A percentile compares a stretch with the other conserved stretches of the same genome.
These are phyloP conservation scores for Rubia yunnanensis DNA, from an alignment of 257 asterid species.

Conservation along the genomic window DNA sequence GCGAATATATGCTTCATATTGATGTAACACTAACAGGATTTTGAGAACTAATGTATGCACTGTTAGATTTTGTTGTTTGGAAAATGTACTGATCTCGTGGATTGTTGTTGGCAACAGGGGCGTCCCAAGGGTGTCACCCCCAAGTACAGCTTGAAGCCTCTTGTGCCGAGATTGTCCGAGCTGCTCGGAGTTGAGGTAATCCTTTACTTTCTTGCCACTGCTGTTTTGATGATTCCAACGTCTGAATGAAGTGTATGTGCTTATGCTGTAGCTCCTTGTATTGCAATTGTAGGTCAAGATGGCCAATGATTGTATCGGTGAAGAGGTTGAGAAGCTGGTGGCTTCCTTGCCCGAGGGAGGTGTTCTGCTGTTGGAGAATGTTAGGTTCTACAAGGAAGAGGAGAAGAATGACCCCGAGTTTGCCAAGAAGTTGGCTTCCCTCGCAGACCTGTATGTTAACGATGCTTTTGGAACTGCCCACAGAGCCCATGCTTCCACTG, in stretches of 20 bases:
- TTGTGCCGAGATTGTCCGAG: conserved; percentile 70
- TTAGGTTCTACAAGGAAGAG: conserved; percentile 49
- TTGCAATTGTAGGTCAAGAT: conserved; percentile 47
- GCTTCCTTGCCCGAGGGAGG: conserved; percentile 66
- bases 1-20: no score
- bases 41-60: no score
- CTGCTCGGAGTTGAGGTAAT: conserved; percentile 68
- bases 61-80: background rate
- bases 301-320: conserved; percentile 76
- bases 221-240: background rate
- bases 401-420: conserved; percentile 53
- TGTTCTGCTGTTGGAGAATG: conserved; percentile 74
- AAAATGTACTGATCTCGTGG: background rate
- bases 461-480: conserved; percentile 91
- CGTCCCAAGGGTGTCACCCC: conserved; percentile 93
- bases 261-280: background rate
- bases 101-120: conserved; percentile 41
- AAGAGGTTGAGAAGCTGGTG: conserved; percentile 66
- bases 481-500: conserved; percentile 54
- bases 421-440: conserved; percentile 47
- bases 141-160: conserved; percentile 93
- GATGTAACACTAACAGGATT: background rate
- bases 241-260: background rate
- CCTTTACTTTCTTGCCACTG: background rate
- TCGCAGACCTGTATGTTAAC: conserved; percentile 51